A percentile compares a stretch with the other conserved stretches of the same genome.
Conservation (phyloP, 768 basidiomycete species). For the Mycena belliarum region DNA sequence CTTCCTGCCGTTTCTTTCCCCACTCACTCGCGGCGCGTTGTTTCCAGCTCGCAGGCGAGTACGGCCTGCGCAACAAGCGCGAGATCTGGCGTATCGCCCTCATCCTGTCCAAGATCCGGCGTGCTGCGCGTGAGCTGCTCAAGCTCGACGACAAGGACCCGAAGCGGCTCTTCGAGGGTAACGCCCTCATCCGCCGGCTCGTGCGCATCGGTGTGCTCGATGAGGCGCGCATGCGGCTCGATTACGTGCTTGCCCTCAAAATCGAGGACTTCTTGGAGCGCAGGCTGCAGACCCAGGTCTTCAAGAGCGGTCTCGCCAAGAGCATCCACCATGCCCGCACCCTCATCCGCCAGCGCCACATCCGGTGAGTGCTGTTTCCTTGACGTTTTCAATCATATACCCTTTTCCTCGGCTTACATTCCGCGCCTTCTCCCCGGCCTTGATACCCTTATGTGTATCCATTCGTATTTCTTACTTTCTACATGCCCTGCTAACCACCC, state of each 20-base stretch:
- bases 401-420: background rate
- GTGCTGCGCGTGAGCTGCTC: constrained; percentile 99
- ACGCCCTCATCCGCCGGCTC: constrained; percentile 92
- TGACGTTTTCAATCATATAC: background rate
- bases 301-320: constrained; percentile 98
- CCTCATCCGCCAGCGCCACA: constrained; percentile 97
- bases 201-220: constrained; percentile 99
- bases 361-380: constrained; percentile 63
- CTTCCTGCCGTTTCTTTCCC: constrained; percentile 6
- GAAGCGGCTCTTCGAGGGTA: constrained; percentile 99
- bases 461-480: no score
- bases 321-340: constrained; percentile 98
- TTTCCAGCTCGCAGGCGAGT: constrained; percentile 96
- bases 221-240: constrained; percentile 98
- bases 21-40: background rate
- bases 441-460: no score
- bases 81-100: constrained; percentile 99
- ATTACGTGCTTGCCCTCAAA: constrained; percentile 99
- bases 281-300: constrained; percentile 97
- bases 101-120: constrained; percentile 98
- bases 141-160: constrained; percentile 99
- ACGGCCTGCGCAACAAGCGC: constrained; percentile 99
- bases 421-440: no score
- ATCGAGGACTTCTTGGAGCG: constrained; percentile 99
- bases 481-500: no score